Evolutionary conservation across 108 stramenopile genomes (phyloP).

Genomic region (Nitzschia sp.): DNA sequence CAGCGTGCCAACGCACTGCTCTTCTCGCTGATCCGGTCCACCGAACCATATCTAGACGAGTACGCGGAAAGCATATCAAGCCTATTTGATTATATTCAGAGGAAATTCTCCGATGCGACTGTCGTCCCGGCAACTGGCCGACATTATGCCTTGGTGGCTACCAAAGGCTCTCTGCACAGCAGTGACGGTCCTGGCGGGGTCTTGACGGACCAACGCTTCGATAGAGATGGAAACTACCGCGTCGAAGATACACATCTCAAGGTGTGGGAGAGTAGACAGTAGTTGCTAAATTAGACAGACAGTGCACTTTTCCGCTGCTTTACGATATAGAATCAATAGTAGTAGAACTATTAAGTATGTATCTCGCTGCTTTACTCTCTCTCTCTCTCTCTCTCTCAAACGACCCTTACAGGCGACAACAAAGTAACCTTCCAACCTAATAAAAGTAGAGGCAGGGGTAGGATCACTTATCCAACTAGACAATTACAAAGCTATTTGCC

Average conservation of each 20-base stretch:
- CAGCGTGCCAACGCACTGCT: slow-evolving; percentile 75
- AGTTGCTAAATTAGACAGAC: background rate
- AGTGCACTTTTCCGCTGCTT: too few species aligned
- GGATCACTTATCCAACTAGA: too few species aligned
- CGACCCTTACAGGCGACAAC: too few species aligned
- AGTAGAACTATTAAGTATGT: too few species aligned
- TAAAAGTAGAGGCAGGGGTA: too few species aligned
- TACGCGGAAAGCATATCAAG: slow-evolving; percentile 72
- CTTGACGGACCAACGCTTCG: slow-evolving; percentile 63
- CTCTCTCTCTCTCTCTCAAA: too few species aligned
- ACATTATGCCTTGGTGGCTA: slow-evolving; percentile 83
- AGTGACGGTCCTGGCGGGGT: background rate
- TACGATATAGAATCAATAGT: too few species aligned
- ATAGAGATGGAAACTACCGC: slow-evolving; percentile 59
- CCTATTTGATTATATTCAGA: slow-evolving; percentile 17
- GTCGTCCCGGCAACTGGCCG: slow-evolving; percentile 74
- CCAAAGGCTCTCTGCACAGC: slow-evolving; percentile 29
- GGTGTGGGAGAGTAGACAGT: slow-evolving; percentile 62
- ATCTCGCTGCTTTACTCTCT: too few species aligned
- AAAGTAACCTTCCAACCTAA: too few species aligned
- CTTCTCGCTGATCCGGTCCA: slow-evolving; percentile 70
- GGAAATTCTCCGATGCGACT: slow-evolving; percentile 35
- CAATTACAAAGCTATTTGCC: too few species aligned
- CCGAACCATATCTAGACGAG: slow-evolving; percentile 82
- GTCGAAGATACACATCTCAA: slow-evolving; percentile 80